Conservation (phyloP, 805 yeast species). For the Nakazawaea anatomiae region DNA sequence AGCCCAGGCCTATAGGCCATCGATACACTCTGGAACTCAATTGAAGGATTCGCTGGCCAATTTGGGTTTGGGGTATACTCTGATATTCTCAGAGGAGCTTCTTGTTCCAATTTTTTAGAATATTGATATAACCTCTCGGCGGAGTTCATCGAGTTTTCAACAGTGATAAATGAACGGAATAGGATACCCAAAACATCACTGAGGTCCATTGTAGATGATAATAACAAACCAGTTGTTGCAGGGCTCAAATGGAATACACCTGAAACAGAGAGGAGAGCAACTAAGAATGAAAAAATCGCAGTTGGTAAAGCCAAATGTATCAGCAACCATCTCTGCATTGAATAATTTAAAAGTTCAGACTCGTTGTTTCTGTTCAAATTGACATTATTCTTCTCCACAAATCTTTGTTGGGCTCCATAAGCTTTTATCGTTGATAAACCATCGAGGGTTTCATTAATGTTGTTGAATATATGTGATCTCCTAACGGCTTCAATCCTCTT, state of each 20-base stretch:
- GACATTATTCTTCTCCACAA: constrained; percentile 29
- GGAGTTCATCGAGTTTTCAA: constrained; percentile 54
- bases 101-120: constrained; percentile 52
- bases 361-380: constrained; percentile 33
- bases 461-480: too few species aligned
- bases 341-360: constrained; percentile 43
- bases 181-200: constrained; percentile 23
- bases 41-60: constrained; percentile 65
- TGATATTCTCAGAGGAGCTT: constrained; percentile 44
- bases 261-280: constrained; percentile 53
- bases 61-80: constrained; percentile 34
- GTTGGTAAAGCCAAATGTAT: constrained; percentile 46
- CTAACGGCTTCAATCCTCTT: too few species aligned
- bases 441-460: too few species aligned
- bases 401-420: constrained; percentile 26
- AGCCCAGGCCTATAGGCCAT: constrained; percentile 58
- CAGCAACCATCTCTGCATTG: constrained; percentile 60
- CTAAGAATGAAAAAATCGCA: constrained; percentile 36
- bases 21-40: constrained; percentile 49
- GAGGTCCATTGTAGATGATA: too few species aligned
- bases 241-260: constrained; percentile 52
- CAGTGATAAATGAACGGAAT: constrained; percentile 35
- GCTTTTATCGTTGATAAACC: constrained; percentile 32
- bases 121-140: constrained; percentile 58
- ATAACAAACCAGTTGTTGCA: constrained; percentile 25